A percentile compares a stretch with the other conserved stretches of the same genome.
Evolutionary conservation across 805 yeast genomes (phyloP).

Genomic region (Pichia deserticola): DNA sequence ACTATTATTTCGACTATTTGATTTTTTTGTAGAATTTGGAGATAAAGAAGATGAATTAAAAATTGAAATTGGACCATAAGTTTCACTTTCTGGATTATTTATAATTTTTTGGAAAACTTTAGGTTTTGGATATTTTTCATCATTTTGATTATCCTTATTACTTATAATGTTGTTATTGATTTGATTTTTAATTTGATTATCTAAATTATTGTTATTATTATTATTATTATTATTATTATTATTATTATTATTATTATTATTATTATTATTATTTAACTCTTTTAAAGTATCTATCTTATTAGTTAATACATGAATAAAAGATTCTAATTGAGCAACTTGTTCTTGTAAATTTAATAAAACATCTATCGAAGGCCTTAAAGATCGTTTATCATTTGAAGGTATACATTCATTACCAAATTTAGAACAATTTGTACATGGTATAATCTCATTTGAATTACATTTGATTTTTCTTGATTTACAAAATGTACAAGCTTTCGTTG

Average conservation of each 20-base stretch:
- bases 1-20: not conserved
- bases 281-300: not conserved
- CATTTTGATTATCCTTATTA: not conserved
- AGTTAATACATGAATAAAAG: not conserved
- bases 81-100: slow-evolving; percentile 10
- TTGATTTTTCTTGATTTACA: slow-evolving; percentile 18
- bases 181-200: not conserved
- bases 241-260: not conserved
- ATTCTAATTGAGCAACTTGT: slow-evolving; percentile 6
- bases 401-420: slow-evolving; percentile 10
- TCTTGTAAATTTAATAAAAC: slow-evolving; percentile 8
- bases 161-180: not conserved
- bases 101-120: slow-evolving; percentile 13
- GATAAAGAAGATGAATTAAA: slow-evolving; percentile 14
- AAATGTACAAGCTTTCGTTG: slow-evolving; percentile 14
- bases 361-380: slow-evolving; percentile 12
- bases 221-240: not conserved
- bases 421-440: slow-evolving; percentile 19
- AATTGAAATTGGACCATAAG: slow-evolving; percentile 25
- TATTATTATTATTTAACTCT: too few relatives aligned
- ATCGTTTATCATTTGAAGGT: slow-evolving; percentile 12
- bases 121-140: slow-evolving; percentile 14
- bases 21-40: not conserved
- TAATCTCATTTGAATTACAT: slow-evolving; percentile 10
- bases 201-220: not conserved